Conservation (phyloP, 352 stramenopile species). For the Phytophthora fragariaefolia region DNA sequence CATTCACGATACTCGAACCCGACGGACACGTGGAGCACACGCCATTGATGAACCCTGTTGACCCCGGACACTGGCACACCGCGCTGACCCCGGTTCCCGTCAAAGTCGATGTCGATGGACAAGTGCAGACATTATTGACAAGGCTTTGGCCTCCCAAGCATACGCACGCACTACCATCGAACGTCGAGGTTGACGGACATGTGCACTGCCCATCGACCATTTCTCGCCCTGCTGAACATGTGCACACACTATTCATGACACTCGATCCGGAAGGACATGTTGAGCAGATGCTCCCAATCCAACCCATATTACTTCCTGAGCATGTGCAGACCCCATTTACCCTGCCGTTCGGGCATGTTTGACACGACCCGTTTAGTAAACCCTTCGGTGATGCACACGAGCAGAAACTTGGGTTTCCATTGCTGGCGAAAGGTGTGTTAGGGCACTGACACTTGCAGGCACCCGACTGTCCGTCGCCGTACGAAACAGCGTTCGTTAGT, state of each 20-base stretch:
- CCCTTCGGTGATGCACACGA: not conserved
- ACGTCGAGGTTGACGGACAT: constrained; percentile 1
- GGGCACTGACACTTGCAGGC: constrained; percentile 3
- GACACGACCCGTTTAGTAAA: not conserved
- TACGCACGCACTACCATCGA: not conserved
- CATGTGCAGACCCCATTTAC: not conserved
- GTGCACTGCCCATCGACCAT: not conserved
- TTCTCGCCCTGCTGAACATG: not conserved
- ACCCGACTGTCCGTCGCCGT: not conserved
- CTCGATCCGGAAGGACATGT: not conserved
- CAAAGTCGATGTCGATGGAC: not conserved
- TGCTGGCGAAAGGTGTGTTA: not conserved
- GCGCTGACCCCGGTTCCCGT: not conserved
- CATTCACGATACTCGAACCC: not conserved
- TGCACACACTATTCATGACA: constrained; percentile 3
- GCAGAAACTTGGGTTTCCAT: not conserved
- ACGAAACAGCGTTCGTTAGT: not conserved
- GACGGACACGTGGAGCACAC: not conserved
- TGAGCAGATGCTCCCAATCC: not conserved
- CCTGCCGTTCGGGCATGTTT: not conserved
- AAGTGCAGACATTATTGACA: not conserved
- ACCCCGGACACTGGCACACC: not conserved
- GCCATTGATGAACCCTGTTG: not conserved
- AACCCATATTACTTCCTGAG: not conserved
- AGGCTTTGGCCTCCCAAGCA: not conserved